Evolutionary conservation across 352 stramenopile genomes (phyloP).

Genomic region (Phytophthora ohioensis): DNA sequence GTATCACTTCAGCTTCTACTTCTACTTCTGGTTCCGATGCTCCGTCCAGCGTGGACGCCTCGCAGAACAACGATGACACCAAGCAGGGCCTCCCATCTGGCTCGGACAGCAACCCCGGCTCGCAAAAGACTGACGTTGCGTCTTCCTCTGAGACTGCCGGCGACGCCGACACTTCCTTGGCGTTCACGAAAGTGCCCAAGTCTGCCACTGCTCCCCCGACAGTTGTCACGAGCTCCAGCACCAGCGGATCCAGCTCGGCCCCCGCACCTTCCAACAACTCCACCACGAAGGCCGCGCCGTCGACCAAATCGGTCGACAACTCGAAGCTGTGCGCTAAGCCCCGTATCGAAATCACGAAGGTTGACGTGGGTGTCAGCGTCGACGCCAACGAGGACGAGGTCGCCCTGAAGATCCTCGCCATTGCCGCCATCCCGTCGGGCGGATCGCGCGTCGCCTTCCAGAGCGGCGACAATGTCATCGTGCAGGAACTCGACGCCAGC

Average conservation of each 20-base stretch:
- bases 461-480: conserved; percentile 54
- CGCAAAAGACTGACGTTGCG: conserved; percentile 16
- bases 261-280: conserved; percentile 10
- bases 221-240: conserved; percentile 2
- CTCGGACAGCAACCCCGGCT: neutral
- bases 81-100: conserved; percentile 3
- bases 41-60: no score
- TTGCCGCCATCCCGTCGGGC: conserved; percentile 50
- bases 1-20: neutral
- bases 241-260: conserved; percentile 4
- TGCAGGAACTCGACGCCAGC: conserved; percentile 55
- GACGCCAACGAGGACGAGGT: conserved; percentile 63
- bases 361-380: conserved; percentile 47
- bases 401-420: conserved; percentile 56
- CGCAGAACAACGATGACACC: conserved; percentile 8
- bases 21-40: no score
- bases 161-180: conserved; percentile 6
- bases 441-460: conserved; percentile 63
- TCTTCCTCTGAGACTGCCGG: conserved; percentile 3
- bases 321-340: conserved; percentile 55
- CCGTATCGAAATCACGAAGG: conserved; percentile 49
- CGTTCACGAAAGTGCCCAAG: conserved; percentile 3
- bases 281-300: conserved; percentile 13
- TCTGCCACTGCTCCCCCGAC: conserved; percentile 8
- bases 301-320: conserved; percentile 6